These are phyloP conservation scores for Amanita jacksonii DNA, from an alignment of 768 basidiomycete genomes.

Conservation along the genomic window DNA sequence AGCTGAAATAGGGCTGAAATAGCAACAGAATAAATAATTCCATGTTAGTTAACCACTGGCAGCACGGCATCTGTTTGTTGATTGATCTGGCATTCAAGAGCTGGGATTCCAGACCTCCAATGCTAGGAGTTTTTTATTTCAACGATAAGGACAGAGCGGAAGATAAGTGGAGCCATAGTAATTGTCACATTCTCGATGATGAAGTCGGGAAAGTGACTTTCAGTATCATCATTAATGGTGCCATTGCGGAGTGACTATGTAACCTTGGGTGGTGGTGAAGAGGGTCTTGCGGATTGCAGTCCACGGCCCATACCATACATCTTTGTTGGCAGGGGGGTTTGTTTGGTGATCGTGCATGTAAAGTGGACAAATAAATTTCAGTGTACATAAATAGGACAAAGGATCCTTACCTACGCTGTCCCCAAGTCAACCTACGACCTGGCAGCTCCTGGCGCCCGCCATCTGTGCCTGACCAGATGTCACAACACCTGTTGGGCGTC, in stretches of 20 bases:
- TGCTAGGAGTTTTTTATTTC: slow-evolving; percentile 13
- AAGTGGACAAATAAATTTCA: too few species aligned
- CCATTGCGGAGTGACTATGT: slow-evolving; percentile 9
- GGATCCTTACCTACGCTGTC: too few species aligned
- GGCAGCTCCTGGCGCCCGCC: too few species aligned
- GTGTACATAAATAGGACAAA: too few species aligned
- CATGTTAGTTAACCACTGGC: too few species aligned
- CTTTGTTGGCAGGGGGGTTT: not conserved
- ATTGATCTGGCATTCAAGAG: slow-evolving; percentile 6
- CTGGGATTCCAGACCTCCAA: slow-evolving; percentile 11
- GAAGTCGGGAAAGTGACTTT: slow-evolving; percentile 10
- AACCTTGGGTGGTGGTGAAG: slow-evolving; percentile 11
- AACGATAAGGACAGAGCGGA: slow-evolving; percentile 14
- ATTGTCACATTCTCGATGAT: slow-evolving; percentile 14
- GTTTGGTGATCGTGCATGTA: too few species aligned
- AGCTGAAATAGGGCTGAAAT: too few species aligned
- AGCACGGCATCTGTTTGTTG: slow-evolving; percentile 11
- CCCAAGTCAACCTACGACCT: too few species aligned
- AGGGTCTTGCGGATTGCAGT: slow-evolving; percentile 10
- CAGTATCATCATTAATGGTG: not conserved
- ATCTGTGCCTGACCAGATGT: too few species aligned
- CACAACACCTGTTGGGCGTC: too few species aligned
- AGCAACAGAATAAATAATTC: too few species aligned
- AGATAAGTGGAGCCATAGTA: slow-evolving; percentile 11
- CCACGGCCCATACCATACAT: slow-evolving; percentile 11